Evolutionary conservation across 192 early-diverging fungal species (phyloP).

Genomic region (Rhizoclosmatium globosum): DNA sequence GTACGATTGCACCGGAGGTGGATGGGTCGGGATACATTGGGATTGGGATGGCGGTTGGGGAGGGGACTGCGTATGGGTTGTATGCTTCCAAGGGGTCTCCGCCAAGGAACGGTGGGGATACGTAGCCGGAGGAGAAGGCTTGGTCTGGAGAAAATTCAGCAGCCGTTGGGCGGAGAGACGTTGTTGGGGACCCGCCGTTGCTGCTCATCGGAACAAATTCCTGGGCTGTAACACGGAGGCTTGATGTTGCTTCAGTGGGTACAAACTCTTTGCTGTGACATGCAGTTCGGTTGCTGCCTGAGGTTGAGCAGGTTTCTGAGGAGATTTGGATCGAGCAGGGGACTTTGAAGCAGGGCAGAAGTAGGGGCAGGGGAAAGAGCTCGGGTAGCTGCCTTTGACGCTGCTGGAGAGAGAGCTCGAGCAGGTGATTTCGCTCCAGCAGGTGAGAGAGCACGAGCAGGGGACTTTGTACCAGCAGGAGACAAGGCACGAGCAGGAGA

Average conservation of each 20-base stretch:
- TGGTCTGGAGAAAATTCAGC: slow-evolving; percentile 4
- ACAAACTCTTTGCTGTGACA: slow-evolving; percentile 2
- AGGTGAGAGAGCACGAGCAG: neutral
- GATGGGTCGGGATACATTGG: neutral
- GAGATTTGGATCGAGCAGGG: neutral
- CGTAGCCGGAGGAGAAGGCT: neutral
- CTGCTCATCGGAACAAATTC: slow-evolving; percentile 17
- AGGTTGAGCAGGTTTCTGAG: neutral
- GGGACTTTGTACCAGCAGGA: slow-evolving; percentile 1
- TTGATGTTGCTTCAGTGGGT: too few relatives aligned
- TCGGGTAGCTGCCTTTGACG: neutral
- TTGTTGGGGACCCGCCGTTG: neutral
- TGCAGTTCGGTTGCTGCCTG: neutral
- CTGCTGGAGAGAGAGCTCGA: neutral
- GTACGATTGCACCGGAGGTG: neutral
- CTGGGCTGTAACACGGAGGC: slow-evolving; percentile 10
- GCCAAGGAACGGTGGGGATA: slow-evolving; percentile 20
- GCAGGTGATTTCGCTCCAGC: neutral
- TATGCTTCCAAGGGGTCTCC: slow-evolving; percentile 21
- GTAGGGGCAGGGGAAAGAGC: neutral
- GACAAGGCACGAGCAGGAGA: neutral
- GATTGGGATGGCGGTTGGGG: neutral
- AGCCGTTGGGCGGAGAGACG: slow-evolving; percentile 13
- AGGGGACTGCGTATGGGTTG: neutral
- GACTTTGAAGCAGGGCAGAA: neutral